Evolutionary conservation across 2,329 filamentous ascomycete species (phyloP).

Genomic region (Colletotrichum orchidophilum): DNA sequence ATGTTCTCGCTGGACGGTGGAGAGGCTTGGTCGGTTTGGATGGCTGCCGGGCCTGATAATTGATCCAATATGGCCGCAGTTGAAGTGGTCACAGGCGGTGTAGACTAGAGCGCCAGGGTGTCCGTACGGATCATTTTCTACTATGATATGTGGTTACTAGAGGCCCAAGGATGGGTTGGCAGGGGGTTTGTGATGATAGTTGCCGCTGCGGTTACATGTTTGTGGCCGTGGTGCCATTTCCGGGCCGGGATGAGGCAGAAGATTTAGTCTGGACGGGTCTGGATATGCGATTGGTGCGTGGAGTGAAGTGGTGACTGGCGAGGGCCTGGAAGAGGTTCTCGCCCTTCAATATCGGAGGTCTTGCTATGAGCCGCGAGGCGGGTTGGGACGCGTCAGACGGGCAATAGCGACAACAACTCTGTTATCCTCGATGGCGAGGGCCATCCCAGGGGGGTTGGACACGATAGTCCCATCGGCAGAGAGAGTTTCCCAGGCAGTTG

Average conservation of each 20-base stretch:
- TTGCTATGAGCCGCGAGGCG: too few species aligned
- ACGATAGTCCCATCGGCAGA: not conserved
- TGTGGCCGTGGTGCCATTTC: not conserved
- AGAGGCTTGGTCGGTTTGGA: not conserved
- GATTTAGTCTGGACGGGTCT: not conserved
- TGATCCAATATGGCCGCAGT: conserved; percentile 7
- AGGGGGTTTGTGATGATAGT: conserved; percentile 3
- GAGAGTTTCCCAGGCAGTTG: not conserved
- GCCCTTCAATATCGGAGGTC: not conserved
- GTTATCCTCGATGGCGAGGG: not conserved
- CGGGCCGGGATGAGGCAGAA: not conserved
- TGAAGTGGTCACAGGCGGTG: not conserved
- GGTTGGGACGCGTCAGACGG: not conserved
- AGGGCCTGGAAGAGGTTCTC: not conserved
- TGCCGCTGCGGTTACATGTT: conserved; percentile 11
- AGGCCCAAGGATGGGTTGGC: not conserved
- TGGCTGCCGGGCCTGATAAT: not conserved
- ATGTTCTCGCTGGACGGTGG: not conserved
- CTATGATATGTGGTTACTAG: not conserved
- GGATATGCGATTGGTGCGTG: not conserved
- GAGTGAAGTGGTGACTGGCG: not conserved
- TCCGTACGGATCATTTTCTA: not conserved
- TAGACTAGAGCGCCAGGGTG: not conserved
- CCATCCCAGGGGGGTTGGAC: not conserved
- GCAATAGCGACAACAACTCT: not conserved